Base-by-base conservation (phyloP, 1,284 basidiomycete genomes). In the Ceratobasidium papillatum region DNA sequence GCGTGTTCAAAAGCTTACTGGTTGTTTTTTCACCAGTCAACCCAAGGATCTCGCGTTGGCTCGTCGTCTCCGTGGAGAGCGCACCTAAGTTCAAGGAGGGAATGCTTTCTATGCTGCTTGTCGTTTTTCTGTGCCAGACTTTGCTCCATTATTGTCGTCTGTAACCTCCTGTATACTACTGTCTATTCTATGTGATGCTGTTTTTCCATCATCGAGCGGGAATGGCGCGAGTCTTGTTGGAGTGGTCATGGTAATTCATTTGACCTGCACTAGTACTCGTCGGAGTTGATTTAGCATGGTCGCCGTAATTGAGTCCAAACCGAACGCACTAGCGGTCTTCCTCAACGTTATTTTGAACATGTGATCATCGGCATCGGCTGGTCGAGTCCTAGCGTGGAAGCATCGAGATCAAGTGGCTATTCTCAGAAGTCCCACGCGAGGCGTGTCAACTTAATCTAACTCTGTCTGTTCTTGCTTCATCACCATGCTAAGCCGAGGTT, bases 21-120 rank as follows among this genome's bases (percentile, higher is more conserved):
- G 85, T 76, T 27, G 52, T 52, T n/a, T 43, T 32, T 17, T 32
- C 34, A 90, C 88, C 72, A 90, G 90, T 79, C 90, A 91, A 82
- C 89, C 89, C 76, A 90, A 90, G 84, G 90, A 91, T 82, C 85
- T 91, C 78, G 89, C 90, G 77, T 85, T 92, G 77, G 90, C 90
- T 45, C 87, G 90, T 77, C 87, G 90, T 78, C 85, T 91, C 80
- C 85, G 90, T 77, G 90, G 90, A 69, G 90, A 91, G 83, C 84
- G 89, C 76, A 84, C 84, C 63, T 85, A 81, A 81, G 32, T 4
- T 34, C 27, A 17, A 14, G 54, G 14, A 14, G 19, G 25, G 72
- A 72, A 68, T 54, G 69, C 75, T 61, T 76, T 71, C 71, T 64
- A 56, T 59, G 59, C 61, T 47, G 49, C 61, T 63, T 62, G 56